Evolutionary conservation across 116 monocot species (phyloP), one percentile per base, ranked within the genome.

Genomic region (Zostera marina): DNA sequence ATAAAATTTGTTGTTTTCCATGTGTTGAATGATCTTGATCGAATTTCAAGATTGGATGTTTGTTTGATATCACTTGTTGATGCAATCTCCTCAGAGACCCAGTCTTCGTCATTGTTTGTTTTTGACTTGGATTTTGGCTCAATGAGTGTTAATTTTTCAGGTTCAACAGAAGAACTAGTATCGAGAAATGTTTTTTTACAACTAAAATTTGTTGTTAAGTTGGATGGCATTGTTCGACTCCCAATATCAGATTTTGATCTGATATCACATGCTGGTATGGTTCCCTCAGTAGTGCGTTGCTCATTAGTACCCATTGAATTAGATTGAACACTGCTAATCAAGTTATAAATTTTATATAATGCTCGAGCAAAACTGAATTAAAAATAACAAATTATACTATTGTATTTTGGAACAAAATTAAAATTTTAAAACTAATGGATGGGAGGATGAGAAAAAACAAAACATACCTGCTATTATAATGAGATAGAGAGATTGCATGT

Each of bases 11-110:
- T 62, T 61, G 68, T 80, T 41, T 32, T 32, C 32, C 32, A 32
- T 3, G 87, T 81, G 65, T 73, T 72, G 62, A 80, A 78, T 19
- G 77, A 84, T 52, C 68, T 45, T 23, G 93, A 73, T 61, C 66
- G 42, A 58, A 79, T 87, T 59, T 54, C 71, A 58, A 72, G 21
- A 43, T 87, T 84, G 70, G 72, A 62, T 47, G 76, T 81, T 22
- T 47, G 55, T 58, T 72, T 73, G 40, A 44, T 54, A 59, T 76
- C 80, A 54, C 66, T 70, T 67, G 61, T 59, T 12, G 75, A 79
- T 60, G 63, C 38, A 56, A 73, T 71, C 20, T 82, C 88, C 52
- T 54, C 54, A 51, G 78, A 72, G 56, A 72, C 46, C 57, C 68
- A 73, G 14, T 57, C 65, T 2, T 41, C 73, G 74, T 85, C 85